Base-by-base conservation (phyloP, 2,329 filamentous ascomycete genomes). In the Ambrosiella xylebori region DNA sequence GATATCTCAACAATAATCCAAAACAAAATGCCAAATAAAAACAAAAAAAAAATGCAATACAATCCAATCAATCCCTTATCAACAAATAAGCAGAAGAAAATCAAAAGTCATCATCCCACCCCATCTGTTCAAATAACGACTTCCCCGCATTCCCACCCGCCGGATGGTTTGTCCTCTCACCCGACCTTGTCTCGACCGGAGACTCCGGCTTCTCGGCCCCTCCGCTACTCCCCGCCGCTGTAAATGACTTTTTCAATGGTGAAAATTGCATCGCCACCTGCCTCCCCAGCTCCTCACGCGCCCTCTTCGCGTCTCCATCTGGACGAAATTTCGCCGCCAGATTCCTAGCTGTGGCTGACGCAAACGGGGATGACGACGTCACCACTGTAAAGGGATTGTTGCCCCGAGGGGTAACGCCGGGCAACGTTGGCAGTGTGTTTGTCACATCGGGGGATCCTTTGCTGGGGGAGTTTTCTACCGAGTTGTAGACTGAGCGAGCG, bases 71-170 rank as follows among this genome's bases (percentile, higher is more conserved):
- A 51, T 36, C 8, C 17, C n/a, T 35, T 27, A 51, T 27, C 47
- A 51, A 27, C 1, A 51, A 27, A 13, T 12, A 35, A 9, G 12
- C 58, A 61, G 69, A 66, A 72, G 65, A 65, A 73, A 71, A 65
- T 79, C 74, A 65, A 73, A 41, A 69, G 61, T 80, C 76, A 60
- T 79, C 73, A 64, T 80, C 76, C 79, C 79, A 82, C 51, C 79
- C 78, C 47, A 81, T 66, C 62, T 69, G 70, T 63, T 78, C 71
- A 63, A 77, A 82, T 56, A 81, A 76, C 9, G 74, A 76, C 61
- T 68, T 61, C 39, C 66, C 66, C 13, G 15, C 38, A 44, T 19
- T 39, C 37, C 7, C 38, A 44, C 15, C 53, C 15, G 15, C 17
- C 7, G 36, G 5, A 38, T 17, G 3, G 38, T 27, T 13, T 7